Evolutionary conservation across 1,284 basidiomycete genomes (phyloP), one percentile per base, ranked within the genome.

Genomic region (Malassezia nana): DNA sequence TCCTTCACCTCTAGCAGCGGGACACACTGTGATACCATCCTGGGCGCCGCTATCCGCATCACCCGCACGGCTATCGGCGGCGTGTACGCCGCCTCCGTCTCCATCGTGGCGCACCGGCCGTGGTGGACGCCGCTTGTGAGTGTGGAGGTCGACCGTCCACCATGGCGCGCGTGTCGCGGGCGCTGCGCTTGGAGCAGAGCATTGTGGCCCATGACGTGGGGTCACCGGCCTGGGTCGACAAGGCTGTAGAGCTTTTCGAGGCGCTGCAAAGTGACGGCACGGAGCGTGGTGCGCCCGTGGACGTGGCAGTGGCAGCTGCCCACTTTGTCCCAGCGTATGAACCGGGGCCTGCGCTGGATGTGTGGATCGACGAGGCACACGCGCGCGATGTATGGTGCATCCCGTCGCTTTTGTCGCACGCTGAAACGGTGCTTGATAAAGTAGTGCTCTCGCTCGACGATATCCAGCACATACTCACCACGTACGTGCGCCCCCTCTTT

Each of bases 31-130:
- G 40, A 10, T 6, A 41, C 52, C n/a, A 55, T 29, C 13, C 22
- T 25, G n/a, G 52, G 46, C 15, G 46, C 42, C 18, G 52, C 43
- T 22, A 55, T 35, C 16, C 52, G 52, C 52, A 55, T 55, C 31
- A 55, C 52, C 47, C 45, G 43, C 16, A 55, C 52, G 22, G 39
- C 22, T 18, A 55, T 29, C 39, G 52, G 52, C 52, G 46, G 46
- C 29, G 25, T 20, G 32, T 38, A 25, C 32, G 22, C 30, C 39
- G 35, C 38, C 45, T 45, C 32, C 4, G 20, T 44, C 51, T 45
- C 43, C 43, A 45, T 45, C 6, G 28, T 13, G 26, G n/a, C 15
- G 6, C 20, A 13, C 16, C 28, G 15, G 44, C 44, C 25, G 15
- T 9, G 30, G n/a, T 30, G 30, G n/a, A n/a, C 2, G 29, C 29